A percentile compares a stretch with the other conserved stretches of the same genome.
These are phyloP conservation scores for Gaertneriomyces sp. DNA, from an alignment of 192 early-diverging fungal species.

Conservation along the genomic window DNA sequence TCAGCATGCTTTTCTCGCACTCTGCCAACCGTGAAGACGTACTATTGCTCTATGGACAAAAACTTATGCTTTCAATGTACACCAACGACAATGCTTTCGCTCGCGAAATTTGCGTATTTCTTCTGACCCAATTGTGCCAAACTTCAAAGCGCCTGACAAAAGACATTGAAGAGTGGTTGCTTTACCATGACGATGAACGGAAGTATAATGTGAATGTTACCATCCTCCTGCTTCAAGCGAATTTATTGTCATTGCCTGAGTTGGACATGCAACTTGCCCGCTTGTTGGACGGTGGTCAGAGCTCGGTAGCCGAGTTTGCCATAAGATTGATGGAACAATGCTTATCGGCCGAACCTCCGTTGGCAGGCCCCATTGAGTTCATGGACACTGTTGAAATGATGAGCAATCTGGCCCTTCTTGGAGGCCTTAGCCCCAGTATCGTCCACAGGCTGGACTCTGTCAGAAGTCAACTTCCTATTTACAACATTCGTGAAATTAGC, in stretches of 20 bases:
- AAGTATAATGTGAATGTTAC: slow-evolving; percentile 87
- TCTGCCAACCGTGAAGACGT: slow-evolving; percentile 74
- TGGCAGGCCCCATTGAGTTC: slow-evolving; percentile 42
- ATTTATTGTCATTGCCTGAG: slow-evolving; percentile 71
- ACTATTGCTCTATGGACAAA: slow-evolving; percentile 83
- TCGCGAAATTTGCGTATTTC: slow-evolving; percentile 75
- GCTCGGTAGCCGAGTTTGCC: slow-evolving; percentile 72
- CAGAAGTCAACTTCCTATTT: slow-evolving; percentile 33
- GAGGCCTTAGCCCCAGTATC: slow-evolving; percentile 52
- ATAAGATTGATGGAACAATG: slow-evolving; percentile 69
- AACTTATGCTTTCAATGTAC: slow-evolving; percentile 82
- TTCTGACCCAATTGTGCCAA: slow-evolving; percentile 84
- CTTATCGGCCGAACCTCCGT: slow-evolving; percentile 55
- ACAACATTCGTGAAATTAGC: slow-evolving; percentile 35
- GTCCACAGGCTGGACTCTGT: slow-evolving; percentile 56
- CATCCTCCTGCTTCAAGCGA: slow-evolving; percentile 73
- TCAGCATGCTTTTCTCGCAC: slow-evolving; percentile 60
- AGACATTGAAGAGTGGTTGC: slow-evolving; percentile 88
- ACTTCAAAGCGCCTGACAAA: slow-evolving; percentile 72
- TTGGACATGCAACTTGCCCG: slow-evolving; percentile 87
- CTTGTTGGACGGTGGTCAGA: slow-evolving; percentile 73
- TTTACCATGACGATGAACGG: slow-evolving; percentile 87
- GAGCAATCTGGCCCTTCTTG: slow-evolving; percentile 57
- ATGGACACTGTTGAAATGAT: slow-evolving; percentile 73
- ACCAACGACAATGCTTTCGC: slow-evolving; percentile 69